Percentiles rank a stretch among this genome's conserved stretches.
These are phyloP conservation scores for Nidularia pulvinata DNA, from an alignment of 768 basidiomycete genomes.

Conservation along the genomic window DNA sequence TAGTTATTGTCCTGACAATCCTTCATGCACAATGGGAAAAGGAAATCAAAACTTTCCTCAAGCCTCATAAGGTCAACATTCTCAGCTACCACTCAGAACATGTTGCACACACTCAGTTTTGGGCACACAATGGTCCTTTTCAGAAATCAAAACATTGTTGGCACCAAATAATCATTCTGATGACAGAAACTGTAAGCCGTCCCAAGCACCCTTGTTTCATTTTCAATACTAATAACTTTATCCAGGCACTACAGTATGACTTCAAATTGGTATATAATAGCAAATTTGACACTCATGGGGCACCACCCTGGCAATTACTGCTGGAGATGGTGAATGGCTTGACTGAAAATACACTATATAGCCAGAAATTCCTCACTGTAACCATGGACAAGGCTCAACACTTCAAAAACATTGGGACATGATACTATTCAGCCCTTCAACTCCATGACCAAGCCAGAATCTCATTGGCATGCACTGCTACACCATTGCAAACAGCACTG, in stretches of 20 bases:
- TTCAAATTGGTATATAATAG: constrained; percentile 1
- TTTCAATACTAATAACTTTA: background rate
- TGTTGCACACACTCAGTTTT: constrained; percentile 9
- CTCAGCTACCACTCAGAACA: constrained; percentile 14
- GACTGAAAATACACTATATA: constrained; percentile 9
- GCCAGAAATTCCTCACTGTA: constrained; percentile 8
- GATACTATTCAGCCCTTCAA: constrained; percentile 9
- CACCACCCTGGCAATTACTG: background rate
- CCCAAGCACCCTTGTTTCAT: background rate
- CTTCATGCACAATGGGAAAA: constrained; percentile 17
- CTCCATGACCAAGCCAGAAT: constrained; percentile 7
- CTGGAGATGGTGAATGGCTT: background rate
- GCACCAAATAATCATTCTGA: constrained; percentile 13
- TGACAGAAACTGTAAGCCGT: constrained; percentile 18
- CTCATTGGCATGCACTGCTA: constrained; percentile 18
- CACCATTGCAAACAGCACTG: constrained; percentile 20
- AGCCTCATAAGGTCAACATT: constrained; percentile 14
- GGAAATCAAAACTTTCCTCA: constrained; percentile 12
- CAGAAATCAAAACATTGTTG: constrained; percentile 5
- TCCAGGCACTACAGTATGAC: constrained; percentile 13
- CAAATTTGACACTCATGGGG: background rate
- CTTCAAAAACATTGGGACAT: constrained; percentile 12
- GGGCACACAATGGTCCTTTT: constrained; percentile 11
- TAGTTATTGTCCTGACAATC: constrained; percentile 20
- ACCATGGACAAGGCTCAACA: constrained; percentile 19